Evolutionary conservation across 108 stramenopile species (phyloP), one percentile per base, ranked within the genome.

Genomic region (Craspedostauros australis): DNA sequence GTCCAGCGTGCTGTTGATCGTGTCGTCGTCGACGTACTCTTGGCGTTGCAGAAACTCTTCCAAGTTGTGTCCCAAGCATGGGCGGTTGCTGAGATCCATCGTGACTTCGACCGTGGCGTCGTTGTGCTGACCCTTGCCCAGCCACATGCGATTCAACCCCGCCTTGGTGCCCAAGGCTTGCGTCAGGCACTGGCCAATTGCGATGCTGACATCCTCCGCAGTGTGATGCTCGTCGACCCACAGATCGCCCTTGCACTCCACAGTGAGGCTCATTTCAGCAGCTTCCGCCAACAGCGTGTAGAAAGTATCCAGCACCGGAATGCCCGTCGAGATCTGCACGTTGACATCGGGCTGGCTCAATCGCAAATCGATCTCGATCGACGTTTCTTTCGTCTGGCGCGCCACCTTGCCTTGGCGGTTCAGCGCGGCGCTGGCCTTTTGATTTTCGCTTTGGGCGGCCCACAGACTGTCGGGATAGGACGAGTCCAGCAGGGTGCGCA

Each of bases 151-250:
- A 70, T 87, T 89, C 76, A 89, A 64, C 9, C 91, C 91, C 6
- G 82, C 85, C 71, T 87, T 89, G 52, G 67, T 80, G 16, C 94
- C 90, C 36, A 92, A 62, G 0, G 88, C 88, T 57, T 74, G 68
- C 43, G 82, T 81, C 62, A 93, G 66, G 22, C 77, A 82, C 57
- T 95, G 89, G 15, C 96, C 96, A 8, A 97, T 47, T 19, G 93
- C 92, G 63, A 97, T 88, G 23, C 82, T 76, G 21, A 94, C 95
- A 73, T 97, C 96, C 72, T 97, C 96, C 11, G 88, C 83, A 8
- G 95, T 91, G 64, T 97, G 96, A 62, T 97, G 96, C 72, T 97
- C 96, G 62, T 97, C 96, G 11, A 97, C 91, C 71, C 87, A 86
- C 51, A 92, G 65, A 57, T 97, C 96, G 21, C 96, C 96, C 19